phyloP scores from a whole-genome alignment of 257 asterid genomes.

The Thymus mandschuricus region DNA sequence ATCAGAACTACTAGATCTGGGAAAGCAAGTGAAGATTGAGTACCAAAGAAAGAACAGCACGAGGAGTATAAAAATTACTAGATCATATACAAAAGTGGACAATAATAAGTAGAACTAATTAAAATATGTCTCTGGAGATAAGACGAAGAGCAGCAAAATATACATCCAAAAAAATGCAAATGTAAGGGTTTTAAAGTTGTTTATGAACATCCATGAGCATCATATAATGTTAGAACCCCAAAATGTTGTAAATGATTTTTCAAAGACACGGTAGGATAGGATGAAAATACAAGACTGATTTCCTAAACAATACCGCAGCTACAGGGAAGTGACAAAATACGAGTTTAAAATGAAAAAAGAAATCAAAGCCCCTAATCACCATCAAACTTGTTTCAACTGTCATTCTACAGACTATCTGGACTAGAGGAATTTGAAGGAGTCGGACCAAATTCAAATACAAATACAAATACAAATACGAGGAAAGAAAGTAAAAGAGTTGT shows the following conservation, averaged over 20 bases:
- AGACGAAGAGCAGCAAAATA: not conserved
- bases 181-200: not conserved
- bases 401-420: slow-evolving; percentile 3
- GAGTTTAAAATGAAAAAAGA: not conserved
- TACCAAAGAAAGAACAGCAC: slow-evolving; percentile 15
- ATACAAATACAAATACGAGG: not conserved
- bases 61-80: not conserved
- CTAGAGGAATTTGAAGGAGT: not conserved
- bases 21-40: slow-evolving; percentile 22
- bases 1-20: not conserved
- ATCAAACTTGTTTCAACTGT: not conserved
- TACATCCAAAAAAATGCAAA: slow-evolving; percentile 2
- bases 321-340: not conserved
- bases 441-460: not conserved
- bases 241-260: not conserved
- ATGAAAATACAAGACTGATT: not conserved
- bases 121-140: not conserved
- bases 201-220: not conserved
- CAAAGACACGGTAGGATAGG: not conserved
- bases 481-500: slow-evolving; percentile 10
- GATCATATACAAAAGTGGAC: not conserved
- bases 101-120: no score
- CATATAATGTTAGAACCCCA: not conserved
- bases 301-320: slow-evolving; percentile 9
- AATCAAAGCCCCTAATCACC: not conserved